Evolutionary conservation across 1,284 basidiomycete species (phyloP).

Genomic region (Ceratobasidium sp.): DNA sequence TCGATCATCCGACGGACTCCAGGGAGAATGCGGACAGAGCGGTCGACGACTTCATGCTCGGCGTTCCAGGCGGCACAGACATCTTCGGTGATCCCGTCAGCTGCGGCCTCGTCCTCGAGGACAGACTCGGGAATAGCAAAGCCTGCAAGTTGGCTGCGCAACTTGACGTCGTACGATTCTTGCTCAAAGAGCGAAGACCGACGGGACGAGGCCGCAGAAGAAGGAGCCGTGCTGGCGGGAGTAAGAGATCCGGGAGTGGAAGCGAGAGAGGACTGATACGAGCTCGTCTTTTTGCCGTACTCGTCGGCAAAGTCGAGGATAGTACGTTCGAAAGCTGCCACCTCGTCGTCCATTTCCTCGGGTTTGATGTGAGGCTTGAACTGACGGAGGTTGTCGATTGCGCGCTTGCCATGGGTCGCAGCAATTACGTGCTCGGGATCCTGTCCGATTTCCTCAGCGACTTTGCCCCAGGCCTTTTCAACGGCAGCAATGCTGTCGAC

Average conservation of each 20-base stretch:
- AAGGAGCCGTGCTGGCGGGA: constrained; percentile 44
- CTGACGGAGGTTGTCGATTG: constrained; percentile 67
- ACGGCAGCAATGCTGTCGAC: constrained; percentile 80
- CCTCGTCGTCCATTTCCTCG: constrained; percentile 72
- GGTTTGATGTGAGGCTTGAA: constrained; percentile 65
- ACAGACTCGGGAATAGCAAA: constrained; percentile 53
- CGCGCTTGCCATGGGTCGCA: constrained; percentile 78
- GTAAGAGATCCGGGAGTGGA: constrained; percentile 45
- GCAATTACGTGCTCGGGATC: constrained; percentile 70
- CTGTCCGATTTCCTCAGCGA: constrained; percentile 72
- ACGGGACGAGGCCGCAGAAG: constrained; percentile 52
- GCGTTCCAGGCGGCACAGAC: constrained; percentile 59
- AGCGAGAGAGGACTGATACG: constrained; percentile 42
- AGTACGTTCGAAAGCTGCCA: constrained; percentile 70
- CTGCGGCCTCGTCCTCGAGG: constrained; percentile 51
- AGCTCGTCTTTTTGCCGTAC: constrained; percentile 50
- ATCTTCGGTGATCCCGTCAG: constrained; percentile 54
- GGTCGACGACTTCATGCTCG: constrained; percentile 69
- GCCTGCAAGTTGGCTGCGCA: constrained; percentile 59
- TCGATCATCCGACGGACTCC: constrained; percentile 74
- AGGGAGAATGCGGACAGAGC: constrained; percentile 74
- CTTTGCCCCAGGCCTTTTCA: constrained; percentile 80
- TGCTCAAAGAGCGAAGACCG: constrained; percentile 52
- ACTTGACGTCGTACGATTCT: constrained; percentile 40
- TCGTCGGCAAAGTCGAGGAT: constrained; percentile 79